Conservation (phyloP, 805 yeast species). For the Lachancea nothofagi region DNA sequence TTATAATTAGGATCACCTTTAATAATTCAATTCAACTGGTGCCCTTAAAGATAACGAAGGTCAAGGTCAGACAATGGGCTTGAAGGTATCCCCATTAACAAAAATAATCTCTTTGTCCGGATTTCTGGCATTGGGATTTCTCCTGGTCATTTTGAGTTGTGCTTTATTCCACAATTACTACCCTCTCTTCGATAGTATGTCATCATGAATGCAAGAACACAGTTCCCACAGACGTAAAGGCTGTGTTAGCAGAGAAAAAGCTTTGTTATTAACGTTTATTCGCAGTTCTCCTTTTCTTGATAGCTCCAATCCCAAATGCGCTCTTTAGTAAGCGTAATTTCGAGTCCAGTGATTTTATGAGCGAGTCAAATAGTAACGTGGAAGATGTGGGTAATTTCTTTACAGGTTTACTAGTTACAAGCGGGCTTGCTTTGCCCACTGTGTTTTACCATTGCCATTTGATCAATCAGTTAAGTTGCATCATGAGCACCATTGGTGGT, state of each 20-base stretch:
- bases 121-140: constrained; percentile 80
- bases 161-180: constrained; percentile 87
- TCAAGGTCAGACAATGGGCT: constrained; percentile 14
- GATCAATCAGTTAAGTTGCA: constrained; percentile 62
- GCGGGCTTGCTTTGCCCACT: constrained; percentile 72
- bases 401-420: constrained; percentile 69
- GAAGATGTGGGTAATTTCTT: constrained; percentile 74
- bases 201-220: not conserved
- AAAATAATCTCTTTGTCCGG: constrained; percentile 34
- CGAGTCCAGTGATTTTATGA: constrained; percentile 55
- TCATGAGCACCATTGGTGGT: constrained; percentile 84
- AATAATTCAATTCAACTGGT: too few species aligned
- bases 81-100: constrained; percentile 33
- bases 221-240: not conserved
- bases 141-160: constrained; percentile 81
- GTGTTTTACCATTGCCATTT: constrained; percentile 71
- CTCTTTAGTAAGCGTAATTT: constrained; percentile 43
- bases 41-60: not conserved
- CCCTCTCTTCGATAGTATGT: constrained; percentile 67
- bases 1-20: too few species aligned
- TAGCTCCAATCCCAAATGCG: constrained; percentile 71
- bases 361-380: constrained; percentile 44
- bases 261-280: constrained; percentile 1
- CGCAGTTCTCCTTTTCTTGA: constrained; percentile 50
- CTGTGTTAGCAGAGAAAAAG: not conserved